Conservation (phyloP, 768 basidiomycete species). For the Pilatotrama ljubarskyi region DNA sequence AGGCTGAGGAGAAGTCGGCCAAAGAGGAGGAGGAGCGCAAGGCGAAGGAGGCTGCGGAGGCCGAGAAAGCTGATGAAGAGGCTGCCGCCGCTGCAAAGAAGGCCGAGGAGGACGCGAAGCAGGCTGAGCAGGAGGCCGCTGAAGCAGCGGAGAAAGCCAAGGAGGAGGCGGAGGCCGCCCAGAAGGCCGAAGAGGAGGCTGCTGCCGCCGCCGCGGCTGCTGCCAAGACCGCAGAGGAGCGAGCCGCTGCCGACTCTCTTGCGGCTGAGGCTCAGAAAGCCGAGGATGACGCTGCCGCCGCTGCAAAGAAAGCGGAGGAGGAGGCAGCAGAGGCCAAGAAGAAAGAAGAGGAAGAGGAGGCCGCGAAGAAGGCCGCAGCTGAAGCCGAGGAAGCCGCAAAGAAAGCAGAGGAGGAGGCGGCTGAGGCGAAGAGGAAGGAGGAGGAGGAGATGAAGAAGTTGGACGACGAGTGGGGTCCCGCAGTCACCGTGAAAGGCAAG, state of each 20-base stretch:
- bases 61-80: conserved; percentile 8
- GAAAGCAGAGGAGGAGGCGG: conserved; percentile 13
- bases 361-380: background rate
- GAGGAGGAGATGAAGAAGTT: conserved; percentile 9
- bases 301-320: background rate
- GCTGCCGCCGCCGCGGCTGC: background rate
- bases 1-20: conserved; percentile 16
- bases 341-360: conserved; percentile 12
- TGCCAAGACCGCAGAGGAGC: conserved; percentile 12
- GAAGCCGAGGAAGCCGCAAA: conserved; percentile 10
- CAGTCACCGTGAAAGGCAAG: conserved; percentile 19
- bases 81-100: conserved; percentile 11
- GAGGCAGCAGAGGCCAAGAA: conserved; percentile 2
- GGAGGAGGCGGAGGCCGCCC: conserved; percentile 9
- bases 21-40: background rate
- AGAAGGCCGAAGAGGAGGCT: background rate
- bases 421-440: background rate
- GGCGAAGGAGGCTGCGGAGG: conserved; percentile 15
- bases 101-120: background rate
- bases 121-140: conserved; percentile 1
- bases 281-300: background rate
- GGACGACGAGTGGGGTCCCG: conserved; percentile 18
- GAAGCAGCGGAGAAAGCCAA: conserved; percentile 1
- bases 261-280: conserved; percentile 2
- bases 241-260: conserved; percentile 5